phyloP scores from a whole-genome alignment of 139 green algal species.

The Dunaliella sp. region DNA sequence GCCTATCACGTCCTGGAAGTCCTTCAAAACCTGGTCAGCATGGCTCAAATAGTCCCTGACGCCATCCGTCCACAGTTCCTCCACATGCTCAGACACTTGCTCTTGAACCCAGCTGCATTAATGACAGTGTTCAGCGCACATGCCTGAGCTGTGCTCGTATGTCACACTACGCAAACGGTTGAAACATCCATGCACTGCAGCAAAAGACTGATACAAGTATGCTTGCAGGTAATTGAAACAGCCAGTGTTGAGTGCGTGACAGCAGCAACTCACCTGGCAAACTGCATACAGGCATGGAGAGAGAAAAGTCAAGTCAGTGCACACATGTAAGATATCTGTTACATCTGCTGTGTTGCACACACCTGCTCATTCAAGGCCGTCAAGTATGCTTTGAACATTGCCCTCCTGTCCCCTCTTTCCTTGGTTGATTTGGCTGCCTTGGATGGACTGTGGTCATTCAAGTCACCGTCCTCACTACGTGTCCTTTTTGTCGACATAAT shows the following conservation, averaged over 20 bases:
- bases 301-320: background rate
- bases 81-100: conserved; percentile 6
- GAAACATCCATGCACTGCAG: background rate
- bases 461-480: background rate
- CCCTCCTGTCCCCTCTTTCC: background rate
- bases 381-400: conserved; percentile 5
- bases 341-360: background rate
- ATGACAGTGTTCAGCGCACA: background rate
- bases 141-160: background rate
- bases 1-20: conserved; percentile 54
- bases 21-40: conserved; percentile 35
- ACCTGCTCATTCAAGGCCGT: conserved; percentile 5
- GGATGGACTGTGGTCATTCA: background rate
- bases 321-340: background rate
- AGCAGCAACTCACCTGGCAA: conserved; percentile 1
- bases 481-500: background rate
- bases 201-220: background rate
- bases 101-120: conserved; percentile 40
- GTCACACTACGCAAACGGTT: background rate
- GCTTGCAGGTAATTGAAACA: background rate
- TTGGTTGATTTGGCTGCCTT: no score
- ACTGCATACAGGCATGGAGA: no score
- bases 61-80: conserved; percentile 48
- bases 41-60: conserved; percentile 51
- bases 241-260: no score